Base-by-base conservation (phyloP, 495 filamentous ascomycete genomes). In the Tuber indicum region DNA sequence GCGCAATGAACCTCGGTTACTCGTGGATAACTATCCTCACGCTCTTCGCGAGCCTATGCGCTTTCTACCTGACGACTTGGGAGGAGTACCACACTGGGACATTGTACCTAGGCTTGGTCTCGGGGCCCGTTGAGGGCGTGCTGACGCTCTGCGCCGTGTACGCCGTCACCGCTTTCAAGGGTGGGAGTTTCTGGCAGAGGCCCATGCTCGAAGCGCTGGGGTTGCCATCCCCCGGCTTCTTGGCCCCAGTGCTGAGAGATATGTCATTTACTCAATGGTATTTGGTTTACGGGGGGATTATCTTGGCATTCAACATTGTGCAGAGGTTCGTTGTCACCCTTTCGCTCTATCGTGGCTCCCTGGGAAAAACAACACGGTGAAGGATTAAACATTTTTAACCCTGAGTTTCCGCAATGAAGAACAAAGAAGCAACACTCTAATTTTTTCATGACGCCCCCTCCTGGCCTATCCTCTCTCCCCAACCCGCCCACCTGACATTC, bases 1-100 rank as follows among this genome's bases (percentile, higher is more conserved):
- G 90, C 58, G 89, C 91, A 72, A 94, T 96, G 88, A 98, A 97
- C 82, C 89, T 98, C 78, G 96, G 96, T 58, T 93, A 97, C 86
- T 89, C 91, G 74, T 99, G 96, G 95, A 89, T 90, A 82, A 97
- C 96, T 2, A 88, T 98, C 17, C 84, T 94, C 77, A 90, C 89
- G 23, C 87, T 98, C 8, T 97, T 97, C 85, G 96, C 91, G 82
- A 89, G 92, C 17, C 62, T 79, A 23, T 79, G 79, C 41, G 79
- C 82, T 23, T 99, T 99, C 85, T 99, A 99, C 84, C 91, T 99
- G 39, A 96, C 98, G 84, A 99, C 96, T 45, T 99, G 96, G 96
- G 96, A 99, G 79, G 96, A 98, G 86, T 98, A 97, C 85, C 96
- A 98, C 86, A 99, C 96, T 52, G 93, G 97, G 83, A 94, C 95